phyloP scores from a whole-genome alignment of 495 filamentous ascomycete species.

The Hypoxylon subgilvum region DNA sequence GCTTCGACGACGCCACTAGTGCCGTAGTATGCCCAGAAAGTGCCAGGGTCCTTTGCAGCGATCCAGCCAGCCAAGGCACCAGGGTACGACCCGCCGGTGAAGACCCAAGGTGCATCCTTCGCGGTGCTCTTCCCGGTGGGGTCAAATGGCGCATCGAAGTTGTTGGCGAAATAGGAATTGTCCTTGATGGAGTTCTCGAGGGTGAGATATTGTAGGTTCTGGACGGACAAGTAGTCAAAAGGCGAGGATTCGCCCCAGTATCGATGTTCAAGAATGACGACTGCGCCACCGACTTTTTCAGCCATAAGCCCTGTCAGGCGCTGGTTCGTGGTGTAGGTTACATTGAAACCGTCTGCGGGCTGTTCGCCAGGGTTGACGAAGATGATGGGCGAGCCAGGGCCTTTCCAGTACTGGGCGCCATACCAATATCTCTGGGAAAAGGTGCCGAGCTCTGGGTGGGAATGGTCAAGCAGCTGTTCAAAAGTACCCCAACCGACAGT shows the following conservation, averaged over 20 bases:
- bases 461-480: conserved; percentile 63
- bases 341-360: conserved; percentile 58
- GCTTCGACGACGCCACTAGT: conserved; percentile 69
- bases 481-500: conserved; percentile 49
- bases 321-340: conserved; percentile 57
- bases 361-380: conserved; percentile 68
- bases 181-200: conserved; percentile 68
- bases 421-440: conserved; percentile 66
- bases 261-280: conserved; percentile 64
- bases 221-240: conserved; percentile 57
- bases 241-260: conserved; percentile 70
- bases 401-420: conserved; percentile 59
- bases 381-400: conserved; percentile 60
- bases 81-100: conserved; percentile 68
- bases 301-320: conserved; percentile 62
- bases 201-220: conserved; percentile 67
- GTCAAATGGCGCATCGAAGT: conserved; percentile 64
- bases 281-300: conserved; percentile 61
- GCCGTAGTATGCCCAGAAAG: conserved; percentile 71
- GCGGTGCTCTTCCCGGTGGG: conserved; percentile 57
- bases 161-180: conserved; percentile 66
- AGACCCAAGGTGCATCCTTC: conserved; percentile 66
- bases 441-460: conserved; percentile 59
- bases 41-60: conserved; percentile 62
- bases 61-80: conserved; percentile 70